Conservation (phyloP, 2,329 filamentous ascomycete genomes). For the Sporothrix curviconia region DNA sequence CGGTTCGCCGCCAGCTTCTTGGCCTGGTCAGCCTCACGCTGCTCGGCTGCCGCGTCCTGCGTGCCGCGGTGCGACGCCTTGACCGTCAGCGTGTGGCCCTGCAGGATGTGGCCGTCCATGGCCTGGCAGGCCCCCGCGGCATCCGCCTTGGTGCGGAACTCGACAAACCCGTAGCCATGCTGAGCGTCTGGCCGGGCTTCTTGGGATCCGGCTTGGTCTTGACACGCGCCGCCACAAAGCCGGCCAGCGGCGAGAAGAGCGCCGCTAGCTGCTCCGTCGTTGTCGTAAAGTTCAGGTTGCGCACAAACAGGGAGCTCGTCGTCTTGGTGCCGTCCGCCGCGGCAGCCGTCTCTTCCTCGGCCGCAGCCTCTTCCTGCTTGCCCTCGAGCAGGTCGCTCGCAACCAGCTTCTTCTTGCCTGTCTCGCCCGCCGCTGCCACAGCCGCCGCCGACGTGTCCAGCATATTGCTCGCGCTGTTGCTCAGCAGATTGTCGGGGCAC, state of each 20-base stretch:
- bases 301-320: slow-evolving; percentile 81
- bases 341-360: background rate
- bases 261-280: slow-evolving; percentile 69
- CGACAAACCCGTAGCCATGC: slow-evolving; percentile 95
- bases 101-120: slow-evolving; percentile 87
- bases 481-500: slow-evolving; percentile 77
- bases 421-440: slow-evolving; percentile 15
- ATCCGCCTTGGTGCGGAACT: slow-evolving; percentile 72
- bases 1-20: slow-evolving; percentile 70
- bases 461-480: slow-evolving; percentile 24
- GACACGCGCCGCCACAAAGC: slow-evolving; percentile 81
- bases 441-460: background rate
- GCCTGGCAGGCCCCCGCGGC: slow-evolving; percentile 71
- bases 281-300: slow-evolving; percentile 89
- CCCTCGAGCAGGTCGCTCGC: slow-evolving; percentile 15
- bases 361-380: background rate
- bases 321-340: slow-evolving; percentile 31
- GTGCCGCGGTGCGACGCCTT: slow-evolving; percentile 76
- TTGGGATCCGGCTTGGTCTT: slow-evolving; percentile 95
- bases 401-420: slow-evolving; percentile 15
- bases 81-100: slow-evolving; percentile 77
- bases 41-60: slow-evolving; percentile 79
- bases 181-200: slow-evolving; percentile 76
- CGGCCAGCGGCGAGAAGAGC: slow-evolving; percentile 72
- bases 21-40: slow-evolving; percentile 71